phyloP scores from a whole-genome alignment of 2,329 filamentous ascomycete genomes.

The Metarhizium brunneum region DNA sequence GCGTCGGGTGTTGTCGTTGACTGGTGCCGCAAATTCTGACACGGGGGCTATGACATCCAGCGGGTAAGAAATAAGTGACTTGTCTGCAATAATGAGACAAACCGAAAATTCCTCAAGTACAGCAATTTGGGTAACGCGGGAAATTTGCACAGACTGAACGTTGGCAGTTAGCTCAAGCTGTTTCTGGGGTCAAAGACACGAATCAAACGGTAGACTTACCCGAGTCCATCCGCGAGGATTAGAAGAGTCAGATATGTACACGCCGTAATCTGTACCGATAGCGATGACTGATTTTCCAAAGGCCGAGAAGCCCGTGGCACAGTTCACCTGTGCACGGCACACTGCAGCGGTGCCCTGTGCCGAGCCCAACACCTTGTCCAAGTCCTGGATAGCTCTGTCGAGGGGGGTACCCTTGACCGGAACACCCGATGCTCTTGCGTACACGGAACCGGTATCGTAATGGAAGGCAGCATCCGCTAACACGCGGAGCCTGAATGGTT shows the following conservation, averaged over 20 bases:
- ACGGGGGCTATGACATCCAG: slow-evolving; percentile 69
- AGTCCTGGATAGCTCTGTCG: slow-evolving; percentile 80
- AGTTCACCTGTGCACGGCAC: slow-evolving; percentile 82
- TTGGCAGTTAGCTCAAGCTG: not conserved
- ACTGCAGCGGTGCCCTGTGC: slow-evolving; percentile 65
- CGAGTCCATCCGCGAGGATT: slow-evolving; percentile 87
- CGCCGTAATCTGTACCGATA: slow-evolving; percentile 89
- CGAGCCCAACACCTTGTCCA: slow-evolving; percentile 68
- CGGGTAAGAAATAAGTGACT: slow-evolving; percentile 85
- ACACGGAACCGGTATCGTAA: slow-evolving; percentile 55
- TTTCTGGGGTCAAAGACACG: not conserved
- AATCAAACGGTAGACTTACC: slow-evolving; percentile 39
- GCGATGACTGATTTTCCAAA: slow-evolving; percentile 82
- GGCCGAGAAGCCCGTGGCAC: slow-evolving; percentile 80
- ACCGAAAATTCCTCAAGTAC: slow-evolving; percentile 94
- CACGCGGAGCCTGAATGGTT: slow-evolving; percentile 86
- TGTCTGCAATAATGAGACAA: slow-evolving; percentile 85
- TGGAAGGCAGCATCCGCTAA: slow-evolving; percentile 89
- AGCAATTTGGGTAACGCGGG: slow-evolving; percentile 80
- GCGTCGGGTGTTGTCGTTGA: slow-evolving; percentile 64
- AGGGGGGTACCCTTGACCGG: slow-evolving; percentile 85
- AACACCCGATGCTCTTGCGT: slow-evolving; percentile 55
- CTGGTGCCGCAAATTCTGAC: slow-evolving; percentile 51
- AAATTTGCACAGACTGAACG: slow-evolving; percentile 61
- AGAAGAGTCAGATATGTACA: slow-evolving; percentile 79